Conservation (phyloP, 208 protist species). For the Leishmania arabica region DNA sequence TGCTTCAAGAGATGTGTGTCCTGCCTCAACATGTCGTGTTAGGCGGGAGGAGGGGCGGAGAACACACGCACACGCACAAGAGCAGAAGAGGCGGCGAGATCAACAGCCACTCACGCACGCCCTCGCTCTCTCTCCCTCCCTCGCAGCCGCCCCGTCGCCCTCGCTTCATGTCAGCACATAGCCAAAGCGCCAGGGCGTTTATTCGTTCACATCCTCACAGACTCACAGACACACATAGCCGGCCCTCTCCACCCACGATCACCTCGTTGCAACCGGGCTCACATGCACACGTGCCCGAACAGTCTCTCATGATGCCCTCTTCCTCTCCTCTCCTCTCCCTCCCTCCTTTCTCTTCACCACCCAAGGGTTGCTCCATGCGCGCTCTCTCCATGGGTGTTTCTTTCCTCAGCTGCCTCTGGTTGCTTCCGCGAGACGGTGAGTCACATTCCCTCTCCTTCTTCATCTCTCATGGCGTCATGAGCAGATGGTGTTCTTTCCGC, state of each 20-base stretch:
- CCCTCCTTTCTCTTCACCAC: constrained; percentile 1
- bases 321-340: not conserved
- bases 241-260: not conserved
- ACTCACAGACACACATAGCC: not conserved
- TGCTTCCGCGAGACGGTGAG: not conserved
- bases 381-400: not conserved
- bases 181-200: not conserved
- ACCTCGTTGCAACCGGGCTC: not conserved
- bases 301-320: not conserved
- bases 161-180: not conserved
- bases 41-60: not conserved
- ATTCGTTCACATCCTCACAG: constrained; percentile 1
- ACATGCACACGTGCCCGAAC: not conserved
- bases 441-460: not conserved
- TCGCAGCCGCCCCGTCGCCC: not conserved
- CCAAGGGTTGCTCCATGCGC: not conserved
- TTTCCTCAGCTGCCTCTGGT: not conserved
- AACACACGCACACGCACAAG: not conserved
- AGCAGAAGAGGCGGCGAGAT: not conserved
- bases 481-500: not conserved
- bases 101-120: not conserved
- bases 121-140: too few relatives aligned
- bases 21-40: not conserved
- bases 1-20: not conserved
- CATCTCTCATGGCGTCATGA: not conserved